These are phyloP conservation scores for Musa troglodytarum DNA, from an alignment of 176 grass and related monocot species.

Conservation along the genomic window DNA sequence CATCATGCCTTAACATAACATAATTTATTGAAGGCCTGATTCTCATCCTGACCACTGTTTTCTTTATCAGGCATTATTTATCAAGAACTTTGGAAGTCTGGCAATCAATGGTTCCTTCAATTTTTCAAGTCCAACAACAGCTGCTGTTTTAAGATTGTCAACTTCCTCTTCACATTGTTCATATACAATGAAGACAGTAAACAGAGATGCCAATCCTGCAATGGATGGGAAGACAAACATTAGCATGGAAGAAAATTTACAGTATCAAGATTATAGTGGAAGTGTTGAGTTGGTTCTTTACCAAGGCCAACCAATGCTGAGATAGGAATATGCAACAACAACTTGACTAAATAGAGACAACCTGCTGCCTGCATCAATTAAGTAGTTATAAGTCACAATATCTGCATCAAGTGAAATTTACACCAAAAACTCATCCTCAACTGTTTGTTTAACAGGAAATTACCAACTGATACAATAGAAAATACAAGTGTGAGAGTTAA, in stretches of 20 bases:
- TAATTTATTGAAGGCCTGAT: neutral
- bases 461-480: too few relatives aligned
- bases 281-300: constrained; percentile 31
- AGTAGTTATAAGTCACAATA: neutral
- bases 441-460: too few relatives aligned
- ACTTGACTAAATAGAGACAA: constrained; percentile 53
- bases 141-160: constrained; percentile 34
- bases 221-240: neutral
- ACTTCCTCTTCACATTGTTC: constrained; percentile 88
- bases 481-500: too few relatives aligned
- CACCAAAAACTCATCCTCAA: too few relatives aligned
- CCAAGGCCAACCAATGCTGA: constrained; percentile 49
- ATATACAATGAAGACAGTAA: constrained; percentile 86
- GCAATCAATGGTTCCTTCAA: constrained; percentile 22
- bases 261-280: neutral
- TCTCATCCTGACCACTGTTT: neutral
- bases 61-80: constrained; percentile 23
- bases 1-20: neutral
- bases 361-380: constrained; percentile 36
- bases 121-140: constrained; percentile 36
- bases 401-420: neutral
- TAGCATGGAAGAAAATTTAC: neutral
- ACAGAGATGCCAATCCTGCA: constrained; percentile 63
- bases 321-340: constrained; percentile 55
- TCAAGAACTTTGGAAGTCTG: constrained; percentile 34